A percentile compares a stretch with the other conserved stretches of the same genome.
Evolutionary conservation across 2,329 filamentous ascomycete genomes (phyloP).

Genomic region (Metarhizium brunneum): DNA sequence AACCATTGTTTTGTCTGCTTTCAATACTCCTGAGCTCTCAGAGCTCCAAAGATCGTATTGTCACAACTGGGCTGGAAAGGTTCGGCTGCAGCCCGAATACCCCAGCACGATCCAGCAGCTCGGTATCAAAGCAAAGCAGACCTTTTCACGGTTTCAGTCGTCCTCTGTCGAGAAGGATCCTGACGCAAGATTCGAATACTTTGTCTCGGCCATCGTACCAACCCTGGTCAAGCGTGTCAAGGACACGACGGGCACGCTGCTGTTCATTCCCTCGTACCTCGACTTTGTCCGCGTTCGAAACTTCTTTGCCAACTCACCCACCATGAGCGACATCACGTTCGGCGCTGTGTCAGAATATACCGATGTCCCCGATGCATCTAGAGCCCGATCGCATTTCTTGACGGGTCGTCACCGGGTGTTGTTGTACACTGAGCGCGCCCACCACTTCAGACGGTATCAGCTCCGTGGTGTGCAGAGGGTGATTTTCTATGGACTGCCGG

Average conservation of each 20-base stretch:
- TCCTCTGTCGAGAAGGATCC: constrained; percentile 65
- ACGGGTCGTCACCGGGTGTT: constrained; percentile 73
- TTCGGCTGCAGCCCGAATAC: constrained; percentile 63
- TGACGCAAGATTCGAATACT: constrained; percentile 84
- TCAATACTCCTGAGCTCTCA: constrained; percentile 81
- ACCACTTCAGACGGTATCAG: constrained; percentile 87
- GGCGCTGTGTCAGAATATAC: constrained; percentile 87
- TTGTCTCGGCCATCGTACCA: constrained; percentile 72
- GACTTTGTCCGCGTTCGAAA: constrained; percentile 93
- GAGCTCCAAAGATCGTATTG: constrained; percentile 67
- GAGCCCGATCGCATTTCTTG: constrained; percentile 80
- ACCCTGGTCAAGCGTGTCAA: constrained; percentile 59
- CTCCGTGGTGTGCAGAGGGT: constrained; percentile 73
- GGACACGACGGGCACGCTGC: constrained; percentile 58
- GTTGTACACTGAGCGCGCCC: constrained; percentile 89
- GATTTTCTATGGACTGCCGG: constrained; percentile 84
- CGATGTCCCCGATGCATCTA: constrained; percentile 65
- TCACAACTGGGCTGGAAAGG: constrained; percentile 71
- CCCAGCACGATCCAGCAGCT: constrained; percentile 65
- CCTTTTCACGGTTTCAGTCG: constrained; percentile 78
- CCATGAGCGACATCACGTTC: constrained; percentile 46
- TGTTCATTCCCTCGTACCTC: constrained; percentile 89
- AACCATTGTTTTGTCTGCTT: constrained; percentile 71
- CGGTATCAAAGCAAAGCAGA: constrained; percentile 67
- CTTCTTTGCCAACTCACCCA: constrained; percentile 66